Conservation (phyloP, 1,139 yeast species). For the Hyphopichia khmerensis region DNA sequence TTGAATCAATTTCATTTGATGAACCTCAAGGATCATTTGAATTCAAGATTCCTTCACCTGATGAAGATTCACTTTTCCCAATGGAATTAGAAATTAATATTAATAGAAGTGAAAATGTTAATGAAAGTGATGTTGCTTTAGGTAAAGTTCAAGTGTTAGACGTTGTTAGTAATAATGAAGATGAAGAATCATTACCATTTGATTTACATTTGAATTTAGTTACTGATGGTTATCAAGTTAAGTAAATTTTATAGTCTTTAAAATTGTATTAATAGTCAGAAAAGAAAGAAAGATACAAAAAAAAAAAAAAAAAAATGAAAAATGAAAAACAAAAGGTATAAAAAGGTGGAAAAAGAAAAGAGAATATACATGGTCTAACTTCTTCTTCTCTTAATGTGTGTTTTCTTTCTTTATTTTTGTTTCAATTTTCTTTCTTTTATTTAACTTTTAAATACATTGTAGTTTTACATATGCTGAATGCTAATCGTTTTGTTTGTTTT, state of each 20-base stretch:
- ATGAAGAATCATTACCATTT: constrained; percentile 63
- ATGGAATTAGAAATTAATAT: constrained; percentile 60
- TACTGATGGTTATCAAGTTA: constrained; percentile 67
- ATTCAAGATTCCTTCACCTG: constrained; percentile 68
- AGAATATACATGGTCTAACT: too few relatives aligned
- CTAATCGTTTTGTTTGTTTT: too few relatives aligned
- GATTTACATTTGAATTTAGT: constrained; percentile 62
- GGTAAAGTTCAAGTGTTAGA: constrained; percentile 44
- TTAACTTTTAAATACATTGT: too few relatives aligned
- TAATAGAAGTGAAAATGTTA: constrained; percentile 27
- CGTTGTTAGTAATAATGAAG: constrained; percentile 38
- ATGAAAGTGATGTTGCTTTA: constrained; percentile 40
- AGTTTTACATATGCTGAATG: too few relatives aligned
- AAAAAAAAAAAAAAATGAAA: neutral
- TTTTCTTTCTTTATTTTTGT: too few relatives aligned
- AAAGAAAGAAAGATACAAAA: neutral
- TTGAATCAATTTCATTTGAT: constrained; percentile 48
- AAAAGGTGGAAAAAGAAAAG: too few relatives aligned
- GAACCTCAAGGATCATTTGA: constrained; percentile 75
- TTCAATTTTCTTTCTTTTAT: too few relatives aligned
- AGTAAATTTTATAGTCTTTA: too few relatives aligned
- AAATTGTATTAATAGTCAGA: too few relatives aligned
- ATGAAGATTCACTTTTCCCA: constrained; percentile 89
- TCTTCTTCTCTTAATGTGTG: too few relatives aligned
- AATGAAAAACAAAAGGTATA: neutral